A percentile compares a stretch with the other conserved stretches of the same genome.
Evolutionary conservation across 1,284 basidiomycete species (phyloP).

Genomic region (Fistulinella cinereoalba): DNA sequence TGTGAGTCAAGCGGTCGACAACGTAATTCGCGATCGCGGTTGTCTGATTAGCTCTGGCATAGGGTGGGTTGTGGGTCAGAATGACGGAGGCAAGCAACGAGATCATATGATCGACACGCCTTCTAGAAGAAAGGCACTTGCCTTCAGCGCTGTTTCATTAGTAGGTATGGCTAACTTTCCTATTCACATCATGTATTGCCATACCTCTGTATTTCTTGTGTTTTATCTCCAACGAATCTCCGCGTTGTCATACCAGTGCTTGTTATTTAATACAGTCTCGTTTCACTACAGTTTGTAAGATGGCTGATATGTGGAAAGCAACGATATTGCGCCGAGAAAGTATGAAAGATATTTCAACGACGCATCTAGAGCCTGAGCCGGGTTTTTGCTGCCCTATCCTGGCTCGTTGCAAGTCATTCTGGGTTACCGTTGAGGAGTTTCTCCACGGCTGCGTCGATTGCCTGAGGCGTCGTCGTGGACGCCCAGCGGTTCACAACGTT

Average conservation of each 20-base stretch:
- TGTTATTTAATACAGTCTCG: too few species aligned
- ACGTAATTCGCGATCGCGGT: neutral
- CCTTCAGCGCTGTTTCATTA: neutral
- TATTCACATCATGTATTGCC: too few species aligned
- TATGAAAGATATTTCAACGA: neutral
- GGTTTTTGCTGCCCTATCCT: neutral
- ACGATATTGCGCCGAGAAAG: neutral
- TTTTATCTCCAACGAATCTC: too few species aligned
- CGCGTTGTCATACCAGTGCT: too few species aligned
- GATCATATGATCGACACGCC: neutral
- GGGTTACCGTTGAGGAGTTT: constrained; percentile 46
- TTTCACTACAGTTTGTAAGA: too few species aligned
- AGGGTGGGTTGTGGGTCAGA: neutral
- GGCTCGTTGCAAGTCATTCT: constrained; percentile 15
- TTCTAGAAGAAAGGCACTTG: neutral
- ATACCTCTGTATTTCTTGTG: too few species aligned
- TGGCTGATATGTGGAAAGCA: too few species aligned
- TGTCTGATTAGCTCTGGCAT: neutral
- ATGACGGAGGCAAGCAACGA: neutral
- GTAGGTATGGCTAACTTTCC: too few species aligned
- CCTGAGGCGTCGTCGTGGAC: constrained; percentile 70
- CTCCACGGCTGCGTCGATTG: constrained; percentile 64
- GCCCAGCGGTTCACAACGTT: constrained; percentile 78
- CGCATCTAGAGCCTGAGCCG: constrained; percentile 10
- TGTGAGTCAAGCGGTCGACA: neutral